Evolutionary conservation across 495 filamentous ascomycete species (phyloP), one percentile per base, ranked within the genome.

Genomic region (Aspergillus nidulans): DNA sequence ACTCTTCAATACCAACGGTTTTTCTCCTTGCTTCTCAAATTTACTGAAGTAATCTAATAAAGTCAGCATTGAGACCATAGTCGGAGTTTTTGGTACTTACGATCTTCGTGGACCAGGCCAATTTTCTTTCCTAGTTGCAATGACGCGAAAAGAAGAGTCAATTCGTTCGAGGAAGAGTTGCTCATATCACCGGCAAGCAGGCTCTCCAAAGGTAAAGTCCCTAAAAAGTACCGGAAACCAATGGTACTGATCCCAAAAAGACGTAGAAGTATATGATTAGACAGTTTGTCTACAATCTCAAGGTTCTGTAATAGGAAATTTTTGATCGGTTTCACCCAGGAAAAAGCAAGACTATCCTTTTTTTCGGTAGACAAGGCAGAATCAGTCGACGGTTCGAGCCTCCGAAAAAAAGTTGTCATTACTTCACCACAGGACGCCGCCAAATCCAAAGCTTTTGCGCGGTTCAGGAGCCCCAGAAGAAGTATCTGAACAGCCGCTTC

Each of bases 51-150:
- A 68, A 56, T 71, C 69, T 72, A 53, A 19, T 38, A 1, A 49
- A 16, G 53, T 71, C 42, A 73, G 65, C 39, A 9, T 18, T 19
- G 7, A 30, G 12, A 34, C 10, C 30, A 39, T 10, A 18, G 21
- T 25, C 16, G 1, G 3, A 15, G 13, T 20, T 12, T 15, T 45
- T 41, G 4, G n/a, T 41, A 70, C 81, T 76, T 74, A 89, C 88
- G 77, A 47, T 85, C 79, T 61, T 92, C 90, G 47, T 85, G 80
- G 6, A 95, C 80, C 20, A 92, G 63, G 0, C 89, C 90, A 32
- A 81, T 70, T 50, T 92, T 90, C 73, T 94, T 95, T 15, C 87
- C 90, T 10, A 85, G 76, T 58, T 91, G 85, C 28, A 96, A 73
- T 16, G 87, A 80, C 41, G 84, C 80, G 52, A 91, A 80, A 36